These are phyloP conservation scores for Phytophthora agathidicida DNA, from an alignment of 352 stramenopile species.

Conservation along the genomic window DNA sequence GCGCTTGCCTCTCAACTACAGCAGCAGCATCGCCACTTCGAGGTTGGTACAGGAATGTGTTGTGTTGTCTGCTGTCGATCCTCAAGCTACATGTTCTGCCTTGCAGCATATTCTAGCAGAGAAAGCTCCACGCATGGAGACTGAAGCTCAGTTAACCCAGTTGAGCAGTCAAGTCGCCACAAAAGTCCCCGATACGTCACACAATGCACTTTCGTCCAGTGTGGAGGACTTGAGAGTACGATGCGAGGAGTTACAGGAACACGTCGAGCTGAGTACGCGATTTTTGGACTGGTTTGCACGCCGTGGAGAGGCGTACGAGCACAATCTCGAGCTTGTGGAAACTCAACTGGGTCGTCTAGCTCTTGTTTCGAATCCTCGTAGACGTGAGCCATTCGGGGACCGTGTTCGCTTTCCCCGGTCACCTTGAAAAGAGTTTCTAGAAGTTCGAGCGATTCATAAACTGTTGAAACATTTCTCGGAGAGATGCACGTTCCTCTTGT, in stretches of 20 bases:
- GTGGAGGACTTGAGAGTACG: slow-evolving; percentile 17
- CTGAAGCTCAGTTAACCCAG: slow-evolving; percentile 9
- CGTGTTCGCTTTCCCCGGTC: slow-evolving; percentile 51
- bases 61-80: neutral
- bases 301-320: slow-evolving; percentile 74
- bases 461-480: slow-evolving; percentile 33
- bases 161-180: slow-evolving; percentile 28
- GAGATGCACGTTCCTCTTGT: slow-evolving; percentile 23
- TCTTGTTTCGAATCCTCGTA: slow-evolving; percentile 36
- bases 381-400: slow-evolving; percentile 51
- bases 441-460: slow-evolving; percentile 24
- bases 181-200: slow-evolving; percentile 18
- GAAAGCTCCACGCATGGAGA: slow-evolving; percentile 27
- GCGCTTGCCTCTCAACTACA: slow-evolving; percentile 32
- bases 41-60: slow-evolving; percentile 23
- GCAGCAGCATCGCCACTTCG: slow-evolving; percentile 32
- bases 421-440: slow-evolving; percentile 6
- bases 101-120: slow-evolving; percentile 24
- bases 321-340: slow-evolving; percentile 74
- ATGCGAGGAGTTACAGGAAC: slow-evolving; percentile 42
- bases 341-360: slow-evolving; percentile 60
- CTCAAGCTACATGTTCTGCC: neutral
- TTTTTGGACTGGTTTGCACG: slow-evolving; percentile 81
- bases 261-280: slow-evolving; percentile 57
- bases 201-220: slow-evolving; percentile 17